phyloP scores from a whole-genome alignment of 306 rosid species.

The Potentilla sterilis region DNA sequence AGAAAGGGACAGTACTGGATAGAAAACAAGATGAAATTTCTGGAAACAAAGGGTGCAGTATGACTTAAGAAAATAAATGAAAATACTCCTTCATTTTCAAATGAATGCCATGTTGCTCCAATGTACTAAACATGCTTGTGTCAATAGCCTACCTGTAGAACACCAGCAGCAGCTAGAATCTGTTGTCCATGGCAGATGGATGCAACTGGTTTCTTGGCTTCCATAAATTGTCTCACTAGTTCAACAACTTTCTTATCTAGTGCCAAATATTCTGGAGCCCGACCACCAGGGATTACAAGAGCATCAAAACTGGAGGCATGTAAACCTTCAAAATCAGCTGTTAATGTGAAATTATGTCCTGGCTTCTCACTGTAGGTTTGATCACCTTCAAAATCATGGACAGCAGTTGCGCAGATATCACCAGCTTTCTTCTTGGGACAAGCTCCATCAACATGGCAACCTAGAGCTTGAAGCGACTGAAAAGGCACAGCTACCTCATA shows the following conservation, averaged over 20 bases:
- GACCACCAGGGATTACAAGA: constrained; percentile 56
- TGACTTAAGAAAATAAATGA: neutral
- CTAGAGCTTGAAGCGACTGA: constrained; percentile 83
- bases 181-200: constrained; percentile 71
- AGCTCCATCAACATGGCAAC: constrained; percentile 81
- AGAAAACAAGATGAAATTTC: neutral
- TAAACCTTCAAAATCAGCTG: constrained; percentile 54
- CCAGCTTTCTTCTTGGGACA: constrained; percentile 80
- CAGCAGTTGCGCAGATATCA: constrained; percentile 67
- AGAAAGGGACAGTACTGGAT: neutral
- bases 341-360: constrained; percentile 65
- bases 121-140: neutral
- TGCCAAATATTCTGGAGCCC: constrained; percentile 55
- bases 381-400: constrained; percentile 94
- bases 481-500: constrained; percentile 79
- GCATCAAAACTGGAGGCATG: constrained; percentile 60
- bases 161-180: constrained; percentile 79
- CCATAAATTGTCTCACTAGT: constrained; percentile 44
- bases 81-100: neutral
- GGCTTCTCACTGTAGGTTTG: constrained; percentile 83
- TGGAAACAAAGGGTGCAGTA: neutral
- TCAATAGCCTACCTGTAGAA: constrained; percentile 61
- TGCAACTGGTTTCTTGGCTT: constrained; percentile 47
- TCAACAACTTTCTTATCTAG: constrained; percentile 38
- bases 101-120: neutral